phyloP scores from a whole-genome alignment of 2,329 filamentous ascomycete genomes.

The Clonostachys rosea region DNA sequence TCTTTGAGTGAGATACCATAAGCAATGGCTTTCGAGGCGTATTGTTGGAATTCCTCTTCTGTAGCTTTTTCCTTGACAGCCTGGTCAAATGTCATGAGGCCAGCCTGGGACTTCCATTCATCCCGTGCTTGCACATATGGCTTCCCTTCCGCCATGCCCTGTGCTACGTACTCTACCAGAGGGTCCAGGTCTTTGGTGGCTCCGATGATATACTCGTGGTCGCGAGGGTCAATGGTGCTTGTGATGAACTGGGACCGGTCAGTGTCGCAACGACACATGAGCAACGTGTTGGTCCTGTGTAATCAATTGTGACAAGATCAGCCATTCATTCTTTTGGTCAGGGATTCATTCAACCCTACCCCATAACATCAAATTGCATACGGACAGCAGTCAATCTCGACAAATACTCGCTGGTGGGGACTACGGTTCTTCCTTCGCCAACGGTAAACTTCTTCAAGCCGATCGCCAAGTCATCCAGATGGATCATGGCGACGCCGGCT shows the following conservation, averaged over 20 bases:
- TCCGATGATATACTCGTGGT: constrained; percentile 30
- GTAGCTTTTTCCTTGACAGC: constrained; percentile 18
- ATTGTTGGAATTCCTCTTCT: constrained; percentile 15
- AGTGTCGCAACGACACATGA: constrained; percentile 29
- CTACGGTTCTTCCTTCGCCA: constrained; percentile 29
- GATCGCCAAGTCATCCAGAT: constrained; percentile 34
- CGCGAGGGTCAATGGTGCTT: constrained; percentile 23
- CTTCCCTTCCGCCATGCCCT: constrained; percentile 13
- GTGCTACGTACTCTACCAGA: constrained; percentile 1
- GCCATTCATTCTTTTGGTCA: no score
- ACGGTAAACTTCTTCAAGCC: constrained; percentile 37
- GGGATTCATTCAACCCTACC: constrained; percentile 2
- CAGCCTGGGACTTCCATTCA: constrained; percentile 22
- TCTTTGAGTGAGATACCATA: neutral
- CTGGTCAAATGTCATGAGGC: constrained; percentile 24
- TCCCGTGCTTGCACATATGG: constrained; percentile 15
- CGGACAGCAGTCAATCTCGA: constrained; percentile 24
- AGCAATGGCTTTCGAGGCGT: constrained; percentile 5
- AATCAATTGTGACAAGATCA: no score
- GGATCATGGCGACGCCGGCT: constrained; percentile 33
- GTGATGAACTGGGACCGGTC: constrained; percentile 31
- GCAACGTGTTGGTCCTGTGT: constrained; percentile 20
- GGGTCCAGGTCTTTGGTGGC: constrained; percentile 19
- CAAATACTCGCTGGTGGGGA: constrained; percentile 31
- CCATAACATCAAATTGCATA: constrained; percentile 33